Base-by-base conservation (phyloP, 768 basidiomycete species). In the Tricholoma sp. region DNA sequence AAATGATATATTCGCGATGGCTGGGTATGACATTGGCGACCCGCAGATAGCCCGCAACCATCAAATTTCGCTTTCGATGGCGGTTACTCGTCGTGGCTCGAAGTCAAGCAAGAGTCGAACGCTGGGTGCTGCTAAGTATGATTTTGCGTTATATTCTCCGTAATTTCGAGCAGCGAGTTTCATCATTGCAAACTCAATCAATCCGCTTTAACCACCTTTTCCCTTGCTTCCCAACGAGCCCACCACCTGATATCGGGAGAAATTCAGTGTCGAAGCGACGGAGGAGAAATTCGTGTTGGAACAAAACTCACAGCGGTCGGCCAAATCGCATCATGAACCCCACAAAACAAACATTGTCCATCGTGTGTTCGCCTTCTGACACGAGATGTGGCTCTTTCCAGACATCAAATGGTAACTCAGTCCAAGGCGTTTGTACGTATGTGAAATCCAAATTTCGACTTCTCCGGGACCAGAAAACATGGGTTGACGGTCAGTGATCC, bases 331-430 rank as follows among this genome's bases (percentile, higher is more conserved):
- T 10, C 31, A 50, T 50, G 11, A 32, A 34, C 8, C 17, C 29
- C 29, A 32, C 31, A 3, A 12, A 28, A 48, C 47, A 48, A 32
- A 48, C 47, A 11, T 32, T 7, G 6, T 28, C 24, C 24, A 48
- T 28, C 20, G 20, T 48, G 28, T 28, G 31, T 28, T 48, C 12
- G 20, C 31, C 49, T 50, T 34, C 29, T n/a, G 31, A 17, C 4
- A 32, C 31, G 31, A 50, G 28, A 32, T 9, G n/a, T n/a, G n/a
- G n/a, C n/a, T n/a, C n/a, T n/a, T n/a, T n/a, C n/a, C n/a, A n/a
- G n/a, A n/a, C n/a, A n/a, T 50, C 49, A 33, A 50, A 50, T 13
- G 49, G 49, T 18, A 50, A 32, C 49, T 50, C 49, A 34, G 34
- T 17, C 18, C 17, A 50, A 2, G 49, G 49, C 6, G 31, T n/a